Percentiles rank a stretch among this genome's conserved stretches.
Evolutionary conservation across 108 stramenopile species (phyloP).

Genomic region (Mediolabrus comicus): DNA sequence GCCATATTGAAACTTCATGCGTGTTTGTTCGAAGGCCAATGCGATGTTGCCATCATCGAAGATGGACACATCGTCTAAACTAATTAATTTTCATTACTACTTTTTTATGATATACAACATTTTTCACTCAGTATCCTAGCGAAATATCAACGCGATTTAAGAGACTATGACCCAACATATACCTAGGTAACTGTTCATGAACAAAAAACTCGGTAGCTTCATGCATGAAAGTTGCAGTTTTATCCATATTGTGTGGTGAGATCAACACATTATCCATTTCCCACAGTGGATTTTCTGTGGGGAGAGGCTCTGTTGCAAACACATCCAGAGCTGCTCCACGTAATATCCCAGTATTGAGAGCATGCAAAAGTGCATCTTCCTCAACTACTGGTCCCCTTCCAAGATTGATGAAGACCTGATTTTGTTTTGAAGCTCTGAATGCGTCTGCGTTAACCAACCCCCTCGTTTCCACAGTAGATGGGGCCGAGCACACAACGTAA

Average conservation of each 20-base stretch:
- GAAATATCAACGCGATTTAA: conserved; percentile 69
- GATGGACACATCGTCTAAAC: conserved; percentile 11
- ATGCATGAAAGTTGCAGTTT: conserved; percentile 76
- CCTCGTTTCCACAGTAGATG: conserved; percentile 45
- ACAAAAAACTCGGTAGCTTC: conserved; percentile 80
- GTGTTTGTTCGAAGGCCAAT: conserved; percentile 86
- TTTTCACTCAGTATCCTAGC: conserved; percentile 59
- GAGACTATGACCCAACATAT: conserved; percentile 60
- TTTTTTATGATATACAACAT: background rate
- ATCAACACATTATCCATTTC: conserved; percentile 55
- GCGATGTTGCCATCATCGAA: conserved; percentile 50
- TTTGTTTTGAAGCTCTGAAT: conserved; percentile 37
- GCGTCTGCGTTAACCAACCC: conserved; percentile 50
- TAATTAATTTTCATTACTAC: background rate
- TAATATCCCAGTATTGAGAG: conserved; percentile 31
- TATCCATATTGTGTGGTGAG: conserved; percentile 60
- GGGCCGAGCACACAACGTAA: conserved; percentile 56
- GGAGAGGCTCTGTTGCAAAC: conserved; percentile 60
- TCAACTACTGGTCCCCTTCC: conserved; percentile 65
- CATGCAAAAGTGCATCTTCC: conserved; percentile 47
- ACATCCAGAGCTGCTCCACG: conserved; percentile 65
- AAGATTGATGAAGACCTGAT: conserved; percentile 56
- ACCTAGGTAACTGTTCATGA: conserved; percentile 68
- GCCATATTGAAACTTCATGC: conserved; percentile 77
- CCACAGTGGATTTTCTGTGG: conserved; percentile 47